Evolutionary conservation across 129 eudicot species (phyloP), one percentile per base, ranked within the genome.

Genomic region (Pulicaria dysenterica): DNA sequence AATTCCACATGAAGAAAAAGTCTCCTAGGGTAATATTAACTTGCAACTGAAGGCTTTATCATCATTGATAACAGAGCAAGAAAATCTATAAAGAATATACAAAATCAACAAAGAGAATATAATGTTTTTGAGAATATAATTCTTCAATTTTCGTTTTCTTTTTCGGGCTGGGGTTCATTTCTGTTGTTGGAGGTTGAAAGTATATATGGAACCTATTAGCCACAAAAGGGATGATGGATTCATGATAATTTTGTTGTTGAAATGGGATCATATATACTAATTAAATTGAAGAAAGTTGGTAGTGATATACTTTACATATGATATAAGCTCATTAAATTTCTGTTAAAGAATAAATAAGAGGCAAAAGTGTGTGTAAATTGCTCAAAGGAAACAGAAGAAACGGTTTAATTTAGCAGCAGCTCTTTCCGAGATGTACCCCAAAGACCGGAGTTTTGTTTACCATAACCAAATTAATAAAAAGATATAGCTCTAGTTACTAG

Each of bases 181-280:
- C n/a, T n/a, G n/a, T n/a, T n/a, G n/a, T n/a, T n/a, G n/a, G n/a
- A n/a, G n/a, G n/a, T n/a, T n/a, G n/a, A n/a, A n/a, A n/a, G n/a
- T n/a, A n/a, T 46, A 4, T 15, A 58, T 59, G 59, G 69, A 72
- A 69, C 68, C 48, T 73, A 59, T 73, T 46, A 58, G 8, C 40
- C 36, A 44, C 59, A 48, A 59, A 59, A 47, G n/a, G 70, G 47
- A 59, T 37, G 48, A 49, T 47, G 31, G 69, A 60, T 60, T 50
- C 42, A 5, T 73, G 40, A 60, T 73, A 50, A 47, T 73, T 60
- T 72, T 72, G 77, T 72, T 59, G 54, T 70, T 70, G 24, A 24
- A 14, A 71, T 57, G 75, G 45, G 43, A 71, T 71, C 62, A 1
- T 24, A 24, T 24, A 16, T 51, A 14, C 0, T 68, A n/a, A 38